Base-by-base conservation (phyloP, 371 early-diverging fungal genomes). In the Dentiscutata heterogama region DNA sequence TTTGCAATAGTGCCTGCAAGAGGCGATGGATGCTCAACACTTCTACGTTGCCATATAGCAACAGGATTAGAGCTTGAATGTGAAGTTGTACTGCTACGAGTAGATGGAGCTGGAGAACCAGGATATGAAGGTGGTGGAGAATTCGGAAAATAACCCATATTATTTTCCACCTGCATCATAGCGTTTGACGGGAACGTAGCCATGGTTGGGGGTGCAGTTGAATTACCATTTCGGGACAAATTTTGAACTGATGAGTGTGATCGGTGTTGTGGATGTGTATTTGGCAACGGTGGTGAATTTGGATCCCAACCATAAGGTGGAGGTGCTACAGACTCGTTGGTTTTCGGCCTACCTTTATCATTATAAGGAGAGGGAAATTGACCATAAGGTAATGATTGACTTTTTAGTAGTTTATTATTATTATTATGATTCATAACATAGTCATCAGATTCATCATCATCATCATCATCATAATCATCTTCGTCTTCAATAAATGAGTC, bases 81-180 rank as follows among this genome's bases (percentile, higher is more conserved):
- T n/a, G 14, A 54, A 3, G 42, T 80, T 42, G 60, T 31, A 42
- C 80, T 80, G 51, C 79, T 79, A 54, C 80, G 70, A 3, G 56
- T 51, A 7, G 80, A 80, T 60, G 54, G 80, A n/a, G 58, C 71
- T n/a, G 80, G 80, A 20, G 80, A 80, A 56, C 25, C 60, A 18
- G 70, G 90, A 86, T 46, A 85, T 82, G 60, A 86, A 83, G 50
- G 86, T 68, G 71, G 86, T 82, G 75, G 87, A 68, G 61, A 72
- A 60, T 81, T 84, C 16, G 80, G 82, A 2, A 70, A 64, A 35
- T 67, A 67, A 22, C 54, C 50, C 42, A 76, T 16, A 65, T 61
- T 61, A 42, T 42, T 61, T 60, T 42, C 65, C 18, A 16, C 16
- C n/a, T 39, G 25, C 39, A 68, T 29, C 14, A 60, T 35, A 27